These are phyloP conservation scores for Talaromyces liani DNA, from an alignment of 495 filamentous ascomycete species.

Conservation along the genomic window DNA sequence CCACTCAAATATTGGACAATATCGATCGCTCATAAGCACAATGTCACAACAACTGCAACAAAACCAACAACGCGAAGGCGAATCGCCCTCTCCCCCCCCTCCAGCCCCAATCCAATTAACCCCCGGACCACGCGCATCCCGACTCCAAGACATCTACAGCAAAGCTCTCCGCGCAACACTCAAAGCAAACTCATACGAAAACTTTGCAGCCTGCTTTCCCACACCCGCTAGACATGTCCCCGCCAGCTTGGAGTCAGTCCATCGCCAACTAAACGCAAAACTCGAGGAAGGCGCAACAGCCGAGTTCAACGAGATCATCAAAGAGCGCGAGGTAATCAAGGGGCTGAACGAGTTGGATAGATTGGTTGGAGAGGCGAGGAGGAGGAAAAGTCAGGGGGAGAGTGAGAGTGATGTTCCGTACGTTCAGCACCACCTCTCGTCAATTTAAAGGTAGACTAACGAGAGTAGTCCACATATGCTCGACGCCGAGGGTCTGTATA, in stretches of 20 bases:
- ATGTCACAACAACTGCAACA: neutral
- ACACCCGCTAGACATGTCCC: slow-evolving; percentile 66
- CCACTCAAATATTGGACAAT: neutral
- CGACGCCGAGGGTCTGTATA: slow-evolving; percentile 56
- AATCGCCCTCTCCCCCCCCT: slow-evolving; percentile 46
- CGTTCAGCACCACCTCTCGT: slow-evolving; percentile 9
- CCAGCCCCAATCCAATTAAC: slow-evolving; percentile 49
- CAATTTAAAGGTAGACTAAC: neutral
- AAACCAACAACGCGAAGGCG: neutral
- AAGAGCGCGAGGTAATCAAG: slow-evolving; percentile 59
- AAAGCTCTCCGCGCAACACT: slow-evolving; percentile 64
- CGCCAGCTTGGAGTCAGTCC: slow-evolving; percentile 56
- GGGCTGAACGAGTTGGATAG: slow-evolving; percentile 78
- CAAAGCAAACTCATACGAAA: slow-evolving; percentile 62
- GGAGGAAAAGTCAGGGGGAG: slow-evolving; percentile 40
- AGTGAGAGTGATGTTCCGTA: slow-evolving; percentile 27
- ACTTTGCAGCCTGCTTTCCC: slow-evolving; percentile 85
- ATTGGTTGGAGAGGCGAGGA: slow-evolving; percentile 61
- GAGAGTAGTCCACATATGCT: slow-evolving; percentile 63
- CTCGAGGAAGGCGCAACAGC: slow-evolving; percentile 51
- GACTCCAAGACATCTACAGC: slow-evolving; percentile 62
- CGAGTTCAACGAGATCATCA: slow-evolving; percentile 74
- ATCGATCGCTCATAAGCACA: neutral
- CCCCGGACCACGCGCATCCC: slow-evolving; percentile 68
- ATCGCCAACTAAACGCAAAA: slow-evolving; percentile 61